phyloP scores from a whole-genome alignment of 2,329 filamentous ascomycete genomes.

The Parasarocladium wereldwijsianum region DNA sequence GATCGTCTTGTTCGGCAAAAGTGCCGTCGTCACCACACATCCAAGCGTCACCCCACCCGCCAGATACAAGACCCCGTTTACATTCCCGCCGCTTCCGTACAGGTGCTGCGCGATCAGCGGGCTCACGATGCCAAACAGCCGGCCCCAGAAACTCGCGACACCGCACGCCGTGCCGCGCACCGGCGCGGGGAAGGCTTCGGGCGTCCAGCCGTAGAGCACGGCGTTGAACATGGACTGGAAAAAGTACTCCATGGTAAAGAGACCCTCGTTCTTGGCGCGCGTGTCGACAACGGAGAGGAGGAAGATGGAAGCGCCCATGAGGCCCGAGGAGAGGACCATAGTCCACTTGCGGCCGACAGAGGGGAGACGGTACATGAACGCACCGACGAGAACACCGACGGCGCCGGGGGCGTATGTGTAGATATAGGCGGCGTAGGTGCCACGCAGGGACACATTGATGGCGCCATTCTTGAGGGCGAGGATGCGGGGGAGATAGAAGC shows the following conservation, averaged over 20 bases:
- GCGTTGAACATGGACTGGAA: constrained; percentile 25
- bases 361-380: constrained; percentile 23
- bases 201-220: constrained; percentile 30
- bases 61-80: constrained; percentile 38
- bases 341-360: constrained; percentile 26
- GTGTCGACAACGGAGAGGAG: constrained; percentile 26
- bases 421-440: constrained; percentile 36
- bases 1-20: constrained; percentile 27
- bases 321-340: constrained; percentile 25
- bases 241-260: constrained; percentile 28
- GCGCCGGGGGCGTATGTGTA: constrained; percentile 38
- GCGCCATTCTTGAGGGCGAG: constrained; percentile 35
- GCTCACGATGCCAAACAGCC: constrained; percentile 41
- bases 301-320: constrained; percentile 31
- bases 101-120: constrained; percentile 36
- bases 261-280: constrained; percentile 19
- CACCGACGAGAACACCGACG: constrained; percentile 32
- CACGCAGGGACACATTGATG: constrained; percentile 24
- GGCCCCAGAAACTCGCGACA: constrained; percentile 42
- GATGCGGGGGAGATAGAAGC: constrained; percentile 30
- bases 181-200: constrained; percentile 41
- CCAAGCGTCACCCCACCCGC: constrained; percentile 39
- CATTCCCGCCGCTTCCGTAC: constrained; percentile 20
- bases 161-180: constrained; percentile 41
- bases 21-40: constrained; percentile 33